Evolutionary conservation across 257 asterid genomes (phyloP).

Genomic region (Linderniella brevidens): DNA sequence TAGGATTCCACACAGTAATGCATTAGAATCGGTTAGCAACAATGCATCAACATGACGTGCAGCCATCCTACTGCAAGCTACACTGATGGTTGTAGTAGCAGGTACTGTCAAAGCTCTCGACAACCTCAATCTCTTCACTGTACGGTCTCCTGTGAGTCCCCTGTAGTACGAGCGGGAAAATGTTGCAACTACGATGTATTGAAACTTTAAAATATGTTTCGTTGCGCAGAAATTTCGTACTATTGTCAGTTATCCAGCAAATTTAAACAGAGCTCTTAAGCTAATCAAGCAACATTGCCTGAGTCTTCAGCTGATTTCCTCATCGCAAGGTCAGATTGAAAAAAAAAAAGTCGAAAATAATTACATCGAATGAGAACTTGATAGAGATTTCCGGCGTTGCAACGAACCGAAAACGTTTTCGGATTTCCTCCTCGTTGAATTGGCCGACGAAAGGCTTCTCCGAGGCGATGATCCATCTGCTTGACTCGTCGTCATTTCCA

Average conservation of each 20-base stretch:
- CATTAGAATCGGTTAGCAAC: conserved; percentile 89
- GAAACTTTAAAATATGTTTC: background rate
- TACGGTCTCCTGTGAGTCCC: conserved; percentile 81
- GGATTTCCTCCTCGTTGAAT: conserved; percentile 26
- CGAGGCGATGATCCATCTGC: conserved; percentile 52
- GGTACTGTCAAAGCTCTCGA: conserved; percentile 88
- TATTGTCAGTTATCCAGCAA: background rate
- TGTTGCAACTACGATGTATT: background rate
- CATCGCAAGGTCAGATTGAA: background rate
- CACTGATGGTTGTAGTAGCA: conserved; percentile 59
- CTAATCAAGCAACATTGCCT: background rate
- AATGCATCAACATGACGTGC: conserved; percentile 83
- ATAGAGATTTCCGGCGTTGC: conserved; percentile 35
- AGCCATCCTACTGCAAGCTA: conserved; percentile 88
- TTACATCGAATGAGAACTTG: conserved; percentile 60
- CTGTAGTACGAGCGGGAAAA: conserved; percentile 23
- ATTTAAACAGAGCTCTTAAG: background rate
- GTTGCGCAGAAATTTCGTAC: background rate
- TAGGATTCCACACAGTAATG: conserved; percentile 81
- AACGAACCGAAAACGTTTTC: conserved; percentile 17
- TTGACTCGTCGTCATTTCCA: conserved; percentile 48
- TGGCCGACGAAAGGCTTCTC: conserved; percentile 37
- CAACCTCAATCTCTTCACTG: conserved; percentile 82
- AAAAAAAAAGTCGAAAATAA: background rate
- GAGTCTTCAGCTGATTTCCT: too few species aligned